Evolutionary conservation across 2,329 filamentous ascomycete species (phyloP).

Genomic region (Microdochium bolleyi): DNA sequence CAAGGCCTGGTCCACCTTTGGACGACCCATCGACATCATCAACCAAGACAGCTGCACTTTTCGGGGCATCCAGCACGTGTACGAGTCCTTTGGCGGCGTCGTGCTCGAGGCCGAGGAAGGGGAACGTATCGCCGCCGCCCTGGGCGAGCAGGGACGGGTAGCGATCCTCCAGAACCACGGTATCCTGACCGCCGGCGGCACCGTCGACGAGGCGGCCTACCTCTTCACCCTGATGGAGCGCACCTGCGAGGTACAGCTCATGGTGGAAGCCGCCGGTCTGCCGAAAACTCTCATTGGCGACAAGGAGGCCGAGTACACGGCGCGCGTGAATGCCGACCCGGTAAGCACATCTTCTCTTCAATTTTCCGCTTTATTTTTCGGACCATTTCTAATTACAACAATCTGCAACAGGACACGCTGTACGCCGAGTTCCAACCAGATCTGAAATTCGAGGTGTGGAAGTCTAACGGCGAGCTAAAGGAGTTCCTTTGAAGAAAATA

Average conservation of each 20-base stretch:
- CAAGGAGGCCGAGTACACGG: conserved; percentile 30
- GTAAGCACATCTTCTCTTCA: too few species aligned
- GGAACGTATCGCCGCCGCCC: conserved; percentile 39
- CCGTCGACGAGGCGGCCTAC: conserved; percentile 56
- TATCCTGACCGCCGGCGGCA: conserved; percentile 49
- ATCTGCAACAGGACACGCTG: conserved; percentile 21
- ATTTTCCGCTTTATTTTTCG: too few species aligned
- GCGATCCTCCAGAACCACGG: conserved; percentile 54
- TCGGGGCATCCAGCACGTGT: conserved; percentile 48
- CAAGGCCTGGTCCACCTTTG: conserved; percentile 49
- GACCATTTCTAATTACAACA: too few species aligned
- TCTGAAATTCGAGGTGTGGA: conserved; percentile 23
- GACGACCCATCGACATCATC: conserved; percentile 46
- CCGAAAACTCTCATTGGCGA: conserved; percentile 21
- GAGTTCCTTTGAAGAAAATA: background rate
- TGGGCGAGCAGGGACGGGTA: conserved; percentile 39
- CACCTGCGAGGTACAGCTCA: conserved; percentile 23
- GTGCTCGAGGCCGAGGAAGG: conserved; percentile 50
- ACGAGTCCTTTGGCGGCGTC: conserved; percentile 48
- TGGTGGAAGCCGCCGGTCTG: conserved; percentile 18
- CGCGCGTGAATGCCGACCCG: conserved; percentile 20
- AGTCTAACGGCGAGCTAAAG: conserved; percentile 13
- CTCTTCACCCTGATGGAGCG: conserved; percentile 37
- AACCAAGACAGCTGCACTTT: conserved; percentile 47
- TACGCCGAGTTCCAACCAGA: conserved; percentile 26